Evolutionary conservation across 352 stramenopile species (phyloP).

Genomic region (Pythium diclinum): DNA sequence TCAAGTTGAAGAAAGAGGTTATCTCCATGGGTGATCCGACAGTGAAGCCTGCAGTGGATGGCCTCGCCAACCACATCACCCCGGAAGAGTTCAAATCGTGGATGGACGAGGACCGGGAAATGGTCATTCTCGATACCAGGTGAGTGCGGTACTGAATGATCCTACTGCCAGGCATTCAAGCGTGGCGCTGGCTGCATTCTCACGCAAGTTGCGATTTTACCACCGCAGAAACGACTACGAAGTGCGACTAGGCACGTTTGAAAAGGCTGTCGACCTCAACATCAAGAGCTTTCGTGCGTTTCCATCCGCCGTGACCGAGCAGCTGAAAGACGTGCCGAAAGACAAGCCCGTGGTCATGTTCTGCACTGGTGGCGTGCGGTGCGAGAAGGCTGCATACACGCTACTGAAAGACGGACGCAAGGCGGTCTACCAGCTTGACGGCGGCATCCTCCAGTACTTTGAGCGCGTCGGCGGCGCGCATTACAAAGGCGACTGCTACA

Average conservation of each 20-base stretch:
- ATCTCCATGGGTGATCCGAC: conserved; percentile 63
- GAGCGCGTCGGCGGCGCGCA: conserved; percentile 64
- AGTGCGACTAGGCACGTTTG: conserved; percentile 68
- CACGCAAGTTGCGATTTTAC: background rate
- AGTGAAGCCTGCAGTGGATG: conserved; percentile 44
- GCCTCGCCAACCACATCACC: conserved; percentile 52
- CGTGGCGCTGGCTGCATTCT: background rate
- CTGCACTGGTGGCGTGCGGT: conserved; percentile 71
- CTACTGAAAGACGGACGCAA: conserved; percentile 52
- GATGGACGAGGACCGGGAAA: conserved; percentile 63
- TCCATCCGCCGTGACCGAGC: conserved; percentile 33
- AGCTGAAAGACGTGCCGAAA: conserved; percentile 52
- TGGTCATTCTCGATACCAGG: conserved; percentile 68
- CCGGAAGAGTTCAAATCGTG: conserved; percentile 64
- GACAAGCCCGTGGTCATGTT: conserved; percentile 81
- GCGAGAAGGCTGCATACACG: conserved; percentile 69
- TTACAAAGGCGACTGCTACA: conserved; percentile 75
- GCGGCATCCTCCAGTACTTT: conserved; percentile 81
- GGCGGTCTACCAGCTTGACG: conserved; percentile 70
- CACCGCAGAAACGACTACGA: conserved; percentile 67
- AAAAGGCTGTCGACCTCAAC: conserved; percentile 63
- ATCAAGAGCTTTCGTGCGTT: conserved; percentile 74
- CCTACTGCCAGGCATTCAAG: background rate
- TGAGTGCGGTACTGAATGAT: conserved; percentile 15
- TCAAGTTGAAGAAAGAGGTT: conserved; percentile 76